Base-by-base conservation (phyloP, 2,329 filamentous ascomycete species). In the Venturia nashicola region DNA sequence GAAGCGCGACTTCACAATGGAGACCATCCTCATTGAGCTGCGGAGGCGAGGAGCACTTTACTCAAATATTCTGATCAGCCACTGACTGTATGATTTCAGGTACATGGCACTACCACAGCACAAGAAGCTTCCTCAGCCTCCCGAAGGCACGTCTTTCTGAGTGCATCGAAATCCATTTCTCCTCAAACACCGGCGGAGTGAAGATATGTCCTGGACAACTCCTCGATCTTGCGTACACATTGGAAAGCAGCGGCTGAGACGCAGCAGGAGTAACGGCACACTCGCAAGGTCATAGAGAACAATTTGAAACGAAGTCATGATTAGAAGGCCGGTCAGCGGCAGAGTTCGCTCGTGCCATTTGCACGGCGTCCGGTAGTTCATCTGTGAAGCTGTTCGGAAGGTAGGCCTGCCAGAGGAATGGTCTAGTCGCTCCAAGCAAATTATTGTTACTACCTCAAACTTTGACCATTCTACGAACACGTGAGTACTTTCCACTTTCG, bases 1-100 rank as follows among this genome's bases (percentile, higher is more conserved):
- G 94, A 94, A 90, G 80, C 83, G 91, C 66, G 88, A 95, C 59
- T 94, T 91, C 73, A 96, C 91, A 42, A 96, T 96, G 90, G 93
- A 97, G 80, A 96, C 90, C 0, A 86, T 96, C 63, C 79, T 96
- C 68, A 90, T 94, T 67, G 91, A 96, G 74, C 80, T 96, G 65
- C 83, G 90, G 79, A 86, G 88, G 88, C 89, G 72, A 68, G 80
- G 67, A 59, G 9, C 34, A 39, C 16, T 42, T 36, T 65, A 65
- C 23, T 65, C 71, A 27, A 71, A 46, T 62, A 42, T 27, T 43
- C n/a, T 27, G 20, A 20, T 27, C 23, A 55, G 18, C 16, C 23
- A 6, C 62, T 57, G 61, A 61, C 42, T 66, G 32, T 67, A 39
- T 68, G 54, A 48, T 18, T 5, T 20, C 68, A 95, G 92, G 76